Base-by-base conservation (phyloP, 257 asterid species). In the Nicotiana sylvestris region DNA sequence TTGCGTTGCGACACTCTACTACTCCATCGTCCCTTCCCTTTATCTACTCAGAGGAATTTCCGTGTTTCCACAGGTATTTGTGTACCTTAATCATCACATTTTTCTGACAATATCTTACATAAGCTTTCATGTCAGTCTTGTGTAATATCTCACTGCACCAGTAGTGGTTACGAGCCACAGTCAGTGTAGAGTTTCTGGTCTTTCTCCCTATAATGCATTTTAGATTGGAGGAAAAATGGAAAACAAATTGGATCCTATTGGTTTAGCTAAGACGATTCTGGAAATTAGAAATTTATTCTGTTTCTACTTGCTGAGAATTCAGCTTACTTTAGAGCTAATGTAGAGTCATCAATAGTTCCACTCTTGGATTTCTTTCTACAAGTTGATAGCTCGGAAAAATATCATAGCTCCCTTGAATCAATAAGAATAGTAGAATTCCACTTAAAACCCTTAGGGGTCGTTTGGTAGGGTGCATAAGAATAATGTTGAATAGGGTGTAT, bases 61-160 rank as follows among this genome's bases (percentile, higher is more conserved):
- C 82, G 85, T 93, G 88, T 95, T 93, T 84, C 97, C 98, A 7
- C 87, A 87, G 98, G 97, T 91, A 87, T 43, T 2, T 21, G 78
- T 0, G 29, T 64, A 64, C 37, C 61, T 53, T 58, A 5, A 25
- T 57, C 12, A 27, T 32, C 49, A 37, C 56, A 51, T 53, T 18
- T 18, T 12, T 15, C 60, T 46, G 37, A 72, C 49, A 6, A 78
- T 25, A 53, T 82, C 81, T 32, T 25, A 66, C 81, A 30, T 33
- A 10, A 15, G 18, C 49, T 32, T 56, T 57, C 5, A 16, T 2
- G 1, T 12, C 2, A 62, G 46, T 46, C 21, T 25, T 18, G 64
- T 21, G 51, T 29, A 46, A 15, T 30, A 21, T 2, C 1, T 9
- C 4, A 65, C 77, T 16, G 27, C 76, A 67, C 10, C 27, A 17